These are phyloP conservation scores for Coffea eugenioides DNA, from an alignment of 257 asterid genomes.

Conservation along the genomic window DNA sequence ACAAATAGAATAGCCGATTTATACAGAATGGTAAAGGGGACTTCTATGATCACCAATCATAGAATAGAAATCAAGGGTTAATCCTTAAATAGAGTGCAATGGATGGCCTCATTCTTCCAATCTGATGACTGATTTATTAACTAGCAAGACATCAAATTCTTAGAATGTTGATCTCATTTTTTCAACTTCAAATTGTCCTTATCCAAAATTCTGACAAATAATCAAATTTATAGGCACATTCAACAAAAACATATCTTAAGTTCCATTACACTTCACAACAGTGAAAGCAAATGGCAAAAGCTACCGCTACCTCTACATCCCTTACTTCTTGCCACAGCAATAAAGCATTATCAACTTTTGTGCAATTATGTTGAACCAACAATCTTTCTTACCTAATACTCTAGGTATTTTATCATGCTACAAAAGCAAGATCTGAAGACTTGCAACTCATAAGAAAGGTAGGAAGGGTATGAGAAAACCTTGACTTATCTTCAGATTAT, in stretches of 20 bases:
- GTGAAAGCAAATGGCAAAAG: neutral
- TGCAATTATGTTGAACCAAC: no score
- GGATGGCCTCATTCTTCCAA: neutral
- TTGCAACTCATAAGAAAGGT: conserved; percentile 1
- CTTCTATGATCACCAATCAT: no score
- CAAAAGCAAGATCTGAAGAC: neutral
- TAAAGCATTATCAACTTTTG: neutral
- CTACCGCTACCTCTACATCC: neutral
- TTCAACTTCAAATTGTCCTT: neutral
- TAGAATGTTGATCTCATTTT: neutral
- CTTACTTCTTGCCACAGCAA: neutral
- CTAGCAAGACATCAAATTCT: neutral
- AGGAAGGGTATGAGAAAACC: conserved; percentile 38
- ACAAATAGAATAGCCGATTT: no score
- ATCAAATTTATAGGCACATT: neutral
- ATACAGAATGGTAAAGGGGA: no score
- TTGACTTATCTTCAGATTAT: conserved; percentile 56
- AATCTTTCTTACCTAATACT: neutral
- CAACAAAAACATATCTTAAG: neutral
- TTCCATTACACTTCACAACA: neutral
- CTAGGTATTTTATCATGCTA: neutral
- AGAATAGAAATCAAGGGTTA: no score
- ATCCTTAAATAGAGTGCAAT: no score
- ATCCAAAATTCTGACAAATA: neutral
- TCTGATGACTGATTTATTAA: neutral